Base-by-base conservation (phyloP, 2,329 filamentous ascomycete genomes). In the Colletotrichum sp. region DNA sequence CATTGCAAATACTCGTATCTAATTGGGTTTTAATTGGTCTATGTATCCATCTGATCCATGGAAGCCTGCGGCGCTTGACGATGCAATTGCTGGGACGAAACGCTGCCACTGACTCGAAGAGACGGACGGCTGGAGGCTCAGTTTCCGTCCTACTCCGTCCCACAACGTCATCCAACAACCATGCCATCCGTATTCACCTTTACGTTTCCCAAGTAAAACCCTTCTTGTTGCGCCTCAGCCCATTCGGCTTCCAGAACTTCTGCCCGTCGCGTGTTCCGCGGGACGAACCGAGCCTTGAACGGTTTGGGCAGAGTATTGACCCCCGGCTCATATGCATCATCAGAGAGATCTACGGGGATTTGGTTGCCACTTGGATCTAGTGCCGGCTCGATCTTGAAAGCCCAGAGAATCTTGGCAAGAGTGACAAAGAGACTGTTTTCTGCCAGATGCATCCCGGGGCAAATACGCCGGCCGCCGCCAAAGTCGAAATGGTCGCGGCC, bases 331-430 rank as follows among this genome's bases (percentile, higher is more conserved):
- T 39, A 43, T 1, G 66, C 71, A 8, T 43, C 14, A 34, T 73
- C 21, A 3, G 57, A 55, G 18, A 57, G 28, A 30, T 73, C 24
- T 24, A 64, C 18, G 13, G 30, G 21, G 21, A 63, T 6, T 24
- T 39, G 7, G 5, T 30, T 66, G 26, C 71, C 72, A 6, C 28
- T 18, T 3, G 71, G 8, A 13, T 65, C 72, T 8, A 52, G 28
- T 12, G 26, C 48, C 8, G 82, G 81, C 4, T 74, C 76, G 7
- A 88, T 81, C 0, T 88, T 79, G 67, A 91, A 92, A 0, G 85
- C 90, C 90, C 90, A 92, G 0, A 93, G 80, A 0, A 89, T 82
- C 4, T 87, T 85, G 0, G 88, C 84, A 24, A 90, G 85, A 24
- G 84, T 86, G 1, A 89, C 80, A 9, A 85, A 83, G 0, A 91